Evolutionary conservation across 2,329 filamentous ascomycete species (phyloP).

Genomic region (Pseudocercospora pini-densiflorae): DNA sequence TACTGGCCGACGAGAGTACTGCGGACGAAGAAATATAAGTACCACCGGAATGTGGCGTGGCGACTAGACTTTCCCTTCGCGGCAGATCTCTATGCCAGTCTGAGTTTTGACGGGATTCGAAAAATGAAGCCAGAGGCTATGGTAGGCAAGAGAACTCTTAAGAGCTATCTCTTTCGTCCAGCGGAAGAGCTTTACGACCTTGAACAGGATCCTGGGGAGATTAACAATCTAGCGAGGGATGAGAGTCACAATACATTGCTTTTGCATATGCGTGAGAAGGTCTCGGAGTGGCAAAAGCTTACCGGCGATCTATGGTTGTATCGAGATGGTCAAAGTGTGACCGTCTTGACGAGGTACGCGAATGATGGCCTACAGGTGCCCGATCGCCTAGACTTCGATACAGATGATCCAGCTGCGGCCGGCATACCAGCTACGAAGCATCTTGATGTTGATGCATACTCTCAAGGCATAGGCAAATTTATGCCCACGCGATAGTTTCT

Average conservation of each 20-base stretch:
- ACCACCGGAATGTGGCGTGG: conserved; percentile 57
- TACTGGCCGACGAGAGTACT: conserved; percentile 58
- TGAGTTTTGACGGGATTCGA: conserved; percentile 53
- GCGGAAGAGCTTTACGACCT: conserved; percentile 56
- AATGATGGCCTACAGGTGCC: conserved; percentile 31
- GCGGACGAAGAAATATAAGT: conserved; percentile 52
- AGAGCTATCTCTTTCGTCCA: conserved; percentile 50
- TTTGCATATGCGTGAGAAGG: conserved; percentile 37
- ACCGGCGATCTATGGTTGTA: conserved; percentile 44
- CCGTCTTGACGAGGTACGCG: conserved; percentile 22
- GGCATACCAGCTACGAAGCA: conserved; percentile 12
- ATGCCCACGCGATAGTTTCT: neutral
- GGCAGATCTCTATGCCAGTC: conserved; percentile 46
- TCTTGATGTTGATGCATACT: conserved; percentile 19
- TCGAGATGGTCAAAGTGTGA: conserved; percentile 33
- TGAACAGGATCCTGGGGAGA: conserved; percentile 51
- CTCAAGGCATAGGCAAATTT: conserved; percentile 15
- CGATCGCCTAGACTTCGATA: conserved; percentile 34
- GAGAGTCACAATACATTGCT: conserved; percentile 40
- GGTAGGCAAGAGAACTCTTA: conserved; percentile 48
- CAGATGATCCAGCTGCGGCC: conserved; percentile 18
- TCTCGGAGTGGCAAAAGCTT: conserved; percentile 43
- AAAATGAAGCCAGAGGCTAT: conserved; percentile 41
- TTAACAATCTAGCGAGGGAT: conserved; percentile 50
- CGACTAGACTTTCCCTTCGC: conserved; percentile 26